phyloP scores from a whole-genome alignment of 345 rosid species.

The Sonneratia caseolaris region DNA sequence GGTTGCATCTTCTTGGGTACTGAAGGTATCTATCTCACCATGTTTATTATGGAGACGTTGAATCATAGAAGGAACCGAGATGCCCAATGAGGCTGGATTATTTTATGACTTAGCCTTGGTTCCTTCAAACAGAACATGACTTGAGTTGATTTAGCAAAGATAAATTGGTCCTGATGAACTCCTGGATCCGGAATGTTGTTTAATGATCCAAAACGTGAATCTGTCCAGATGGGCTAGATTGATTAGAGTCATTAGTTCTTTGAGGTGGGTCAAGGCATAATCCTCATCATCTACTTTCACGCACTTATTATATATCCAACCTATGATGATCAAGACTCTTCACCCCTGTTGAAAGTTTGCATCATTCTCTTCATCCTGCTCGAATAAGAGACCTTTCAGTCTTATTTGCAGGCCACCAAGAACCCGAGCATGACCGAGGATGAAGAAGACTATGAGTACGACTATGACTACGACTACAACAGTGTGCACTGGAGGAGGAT shows the following conservation, averaged over 20 bases:
- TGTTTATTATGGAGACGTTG: too few relatives aligned
- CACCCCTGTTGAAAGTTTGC: background rate
- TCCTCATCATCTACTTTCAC: background rate
- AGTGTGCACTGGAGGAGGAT: constrained; percentile 59
- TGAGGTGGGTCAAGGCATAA: background rate
- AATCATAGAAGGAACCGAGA: too few relatives aligned
- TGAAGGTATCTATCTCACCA: background rate
- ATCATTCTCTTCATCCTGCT: background rate
- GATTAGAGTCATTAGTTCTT: background rate
- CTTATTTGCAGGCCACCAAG: constrained; percentile 36
- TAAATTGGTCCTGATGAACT: too few relatives aligned
- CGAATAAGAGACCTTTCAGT: background rate
- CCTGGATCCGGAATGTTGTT: background rate
- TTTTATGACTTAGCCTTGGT: background rate
- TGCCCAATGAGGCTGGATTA: too few relatives aligned
- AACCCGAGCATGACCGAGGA: constrained; percentile 37
- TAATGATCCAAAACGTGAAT: background rate
- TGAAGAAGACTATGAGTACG: constrained; percentile 33
- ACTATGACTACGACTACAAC: constrained; percentile 3
- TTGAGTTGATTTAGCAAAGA: background rate
- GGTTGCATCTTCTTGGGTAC: too few relatives aligned
- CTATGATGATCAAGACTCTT: background rate
- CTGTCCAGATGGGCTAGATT: background rate
- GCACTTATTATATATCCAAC: background rate
- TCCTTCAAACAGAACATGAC: background rate